phyloP scores from a whole-genome alignment of 2,329 filamentous ascomycete species.

The Bipolaris gigantea region DNA sequence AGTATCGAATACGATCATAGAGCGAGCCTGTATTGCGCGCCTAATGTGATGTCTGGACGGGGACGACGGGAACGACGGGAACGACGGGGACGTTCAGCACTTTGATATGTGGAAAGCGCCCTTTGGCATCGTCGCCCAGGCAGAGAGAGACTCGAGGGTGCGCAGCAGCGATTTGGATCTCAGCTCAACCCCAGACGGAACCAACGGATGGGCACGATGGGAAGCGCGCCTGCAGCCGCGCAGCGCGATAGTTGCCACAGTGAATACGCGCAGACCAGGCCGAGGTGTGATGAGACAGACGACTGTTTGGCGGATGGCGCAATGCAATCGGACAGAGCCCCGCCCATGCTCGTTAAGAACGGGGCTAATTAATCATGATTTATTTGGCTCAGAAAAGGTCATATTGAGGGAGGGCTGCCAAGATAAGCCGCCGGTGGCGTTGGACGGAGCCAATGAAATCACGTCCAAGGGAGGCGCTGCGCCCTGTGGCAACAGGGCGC shows the following conservation, averaged over 20 bases:
- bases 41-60: neutral
- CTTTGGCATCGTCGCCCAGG: slow-evolving; percentile 5
- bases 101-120: slow-evolving; percentile 7
- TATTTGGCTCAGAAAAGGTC: neutral
- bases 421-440: slow-evolving; percentile 1
- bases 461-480: neutral
- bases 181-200: neutral
- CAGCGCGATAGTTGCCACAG: slow-evolving; percentile 6
- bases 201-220: neutral
- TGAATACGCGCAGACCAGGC: neutral
- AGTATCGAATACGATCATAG: neutral
- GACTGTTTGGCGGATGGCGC: neutral
- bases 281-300: slow-evolving; percentile 7
- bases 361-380: neutral
- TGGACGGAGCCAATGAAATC: neutral
- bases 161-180: neutral
- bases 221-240: slow-evolving; percentile 3
- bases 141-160: slow-evolving; percentile 3
- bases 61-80: neutral
- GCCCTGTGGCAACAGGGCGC: neutral
- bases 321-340: neutral
- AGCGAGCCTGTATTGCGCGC: neutral
- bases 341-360: neutral
- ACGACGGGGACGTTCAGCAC: slow-evolving; percentile 1
- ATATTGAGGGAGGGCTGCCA: slow-evolving; percentile 4